Evolutionary conservation across 2,329 filamentous ascomycete genomes (phyloP).

Genomic region (Daldinia sp.): DNA sequence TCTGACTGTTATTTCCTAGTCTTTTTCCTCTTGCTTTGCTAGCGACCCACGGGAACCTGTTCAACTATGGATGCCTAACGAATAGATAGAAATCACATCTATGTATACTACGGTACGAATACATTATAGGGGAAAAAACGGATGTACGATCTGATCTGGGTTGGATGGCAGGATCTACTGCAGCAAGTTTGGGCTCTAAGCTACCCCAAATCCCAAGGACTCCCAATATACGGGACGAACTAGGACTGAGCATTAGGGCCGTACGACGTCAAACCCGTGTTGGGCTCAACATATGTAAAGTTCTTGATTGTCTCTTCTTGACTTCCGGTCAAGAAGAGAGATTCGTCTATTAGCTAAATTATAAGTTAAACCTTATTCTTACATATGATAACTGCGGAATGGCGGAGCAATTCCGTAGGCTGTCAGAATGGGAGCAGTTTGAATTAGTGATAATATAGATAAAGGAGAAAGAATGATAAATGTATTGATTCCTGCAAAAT

Average conservation of each 20-base stretch:
- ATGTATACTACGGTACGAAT: neutral
- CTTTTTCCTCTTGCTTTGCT: slow-evolving; percentile 10
- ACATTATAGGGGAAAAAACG: neutral
- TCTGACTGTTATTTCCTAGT: neutral
- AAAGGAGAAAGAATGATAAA: too few relatives aligned
- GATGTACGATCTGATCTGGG: neutral
- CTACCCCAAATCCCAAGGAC: too few relatives aligned
- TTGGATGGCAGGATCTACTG: neutral
- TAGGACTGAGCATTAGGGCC: slow-evolving; percentile 5
- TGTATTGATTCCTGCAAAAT: too few relatives aligned
- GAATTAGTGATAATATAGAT: too few relatives aligned
- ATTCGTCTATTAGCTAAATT: too few relatives aligned
- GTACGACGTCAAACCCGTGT: slow-evolving; percentile 8
- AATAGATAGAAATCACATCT: slow-evolving; percentile 4
- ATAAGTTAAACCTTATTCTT: too few relatives aligned
- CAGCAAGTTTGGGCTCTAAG: neutral
- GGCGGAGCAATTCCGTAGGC: too few relatives aligned
- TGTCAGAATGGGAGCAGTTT: too few relatives aligned
- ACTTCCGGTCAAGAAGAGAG: too few relatives aligned
- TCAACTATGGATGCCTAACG: neutral
- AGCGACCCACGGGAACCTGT: slow-evolving; percentile 8
- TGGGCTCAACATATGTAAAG: too few relatives aligned
- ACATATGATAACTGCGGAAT: too few relatives aligned
- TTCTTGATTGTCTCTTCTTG: too few relatives aligned
- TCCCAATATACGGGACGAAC: slow-evolving; percentile 9